These are phyloP conservation scores for Cystobasidium slooffiae DNA, from an alignment of 1,284 basidiomycete genomes.

Conservation along the genomic window DNA sequence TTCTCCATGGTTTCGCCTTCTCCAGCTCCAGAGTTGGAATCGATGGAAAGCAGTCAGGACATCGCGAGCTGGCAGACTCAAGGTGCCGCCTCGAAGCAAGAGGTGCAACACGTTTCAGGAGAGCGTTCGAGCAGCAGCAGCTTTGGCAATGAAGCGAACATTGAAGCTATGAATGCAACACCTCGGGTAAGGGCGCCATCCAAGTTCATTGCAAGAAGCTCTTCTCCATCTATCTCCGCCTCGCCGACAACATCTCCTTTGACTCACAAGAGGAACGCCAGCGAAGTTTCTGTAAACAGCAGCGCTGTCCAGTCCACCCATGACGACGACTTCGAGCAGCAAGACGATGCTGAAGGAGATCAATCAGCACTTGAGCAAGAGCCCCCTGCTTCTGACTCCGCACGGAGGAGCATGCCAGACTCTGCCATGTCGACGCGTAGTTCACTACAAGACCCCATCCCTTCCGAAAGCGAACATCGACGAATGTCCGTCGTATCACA, in stretches of 20 bases:
- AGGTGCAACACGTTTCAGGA: neutral
- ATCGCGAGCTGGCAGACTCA: neutral
- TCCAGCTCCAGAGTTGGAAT: neutral
- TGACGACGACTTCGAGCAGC: too few relatives aligned
- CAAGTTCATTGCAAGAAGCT: neutral
- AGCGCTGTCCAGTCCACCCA: neutral
- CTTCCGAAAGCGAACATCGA: too few relatives aligned
- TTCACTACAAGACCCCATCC: too few relatives aligned
- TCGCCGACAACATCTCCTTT: neutral
- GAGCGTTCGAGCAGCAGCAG: constrained; percentile 18
- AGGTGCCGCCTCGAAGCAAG: neutral
- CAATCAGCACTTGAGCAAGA: too few relatives aligned
- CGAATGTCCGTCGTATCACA: neutral
- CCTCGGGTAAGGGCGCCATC: constrained; percentile 14
- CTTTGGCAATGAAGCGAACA: constrained; percentile 25
- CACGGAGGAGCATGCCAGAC: too few relatives aligned
- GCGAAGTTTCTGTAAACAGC: neutral
- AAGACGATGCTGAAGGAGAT: too few relatives aligned
- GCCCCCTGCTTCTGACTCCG: too few relatives aligned
- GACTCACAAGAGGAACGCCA: neutral
- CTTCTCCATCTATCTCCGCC: neutral
- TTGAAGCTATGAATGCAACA: constrained; percentile 36
- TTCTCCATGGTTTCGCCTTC: neutral
- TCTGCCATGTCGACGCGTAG: too few relatives aligned
- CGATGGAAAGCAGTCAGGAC: neutral